These are phyloP conservation scores for Anisodus acutangulus DNA, from an alignment of 257 asterid genomes.

Conservation along the genomic window DNA sequence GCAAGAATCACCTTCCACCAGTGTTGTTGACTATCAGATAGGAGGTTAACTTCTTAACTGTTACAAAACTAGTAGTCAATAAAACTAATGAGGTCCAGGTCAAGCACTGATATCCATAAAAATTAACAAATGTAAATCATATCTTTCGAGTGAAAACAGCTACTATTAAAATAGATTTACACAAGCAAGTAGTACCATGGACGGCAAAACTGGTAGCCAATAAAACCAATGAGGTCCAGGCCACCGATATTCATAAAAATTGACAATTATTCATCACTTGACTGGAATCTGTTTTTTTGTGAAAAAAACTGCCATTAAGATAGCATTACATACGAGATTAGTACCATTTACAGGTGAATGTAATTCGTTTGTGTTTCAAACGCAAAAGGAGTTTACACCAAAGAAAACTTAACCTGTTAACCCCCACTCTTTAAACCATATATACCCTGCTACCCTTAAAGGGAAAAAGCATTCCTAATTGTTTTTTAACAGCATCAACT, in stretches of 20 bases:
- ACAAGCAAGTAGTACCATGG: not conserved
- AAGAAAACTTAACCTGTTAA: constrained; percentile 3
- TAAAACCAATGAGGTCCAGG: not conserved
- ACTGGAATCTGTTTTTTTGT: not conserved
- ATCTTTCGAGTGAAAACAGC: not conserved
- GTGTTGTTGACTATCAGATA: too few species aligned
- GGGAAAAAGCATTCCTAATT: constrained; percentile 18
- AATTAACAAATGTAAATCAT: not conserved
- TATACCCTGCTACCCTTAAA: constrained; percentile 15
- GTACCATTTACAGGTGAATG: constrained; percentile 8
- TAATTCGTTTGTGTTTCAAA: constrained; percentile 8
- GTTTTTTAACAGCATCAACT: not conserved
- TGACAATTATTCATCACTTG: not conserved
- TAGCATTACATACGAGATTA: constrained; percentile 8
- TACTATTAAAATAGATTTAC: not conserved
- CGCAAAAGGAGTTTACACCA: constrained; percentile 15
- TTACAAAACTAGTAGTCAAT: not conserved
- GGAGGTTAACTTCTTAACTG: not conserved
- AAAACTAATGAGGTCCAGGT: not conserved
- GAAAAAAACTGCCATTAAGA: not conserved
- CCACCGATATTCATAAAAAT: not conserved
- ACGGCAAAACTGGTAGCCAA: not conserved
- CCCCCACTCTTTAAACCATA: constrained; percentile 23
- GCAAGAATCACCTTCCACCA: not conserved
- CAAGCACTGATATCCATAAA: not conserved